Base-by-base conservation (phyloP, 495 filamentous ascomycete species). In the Wilcoxina mikolae region DNA sequence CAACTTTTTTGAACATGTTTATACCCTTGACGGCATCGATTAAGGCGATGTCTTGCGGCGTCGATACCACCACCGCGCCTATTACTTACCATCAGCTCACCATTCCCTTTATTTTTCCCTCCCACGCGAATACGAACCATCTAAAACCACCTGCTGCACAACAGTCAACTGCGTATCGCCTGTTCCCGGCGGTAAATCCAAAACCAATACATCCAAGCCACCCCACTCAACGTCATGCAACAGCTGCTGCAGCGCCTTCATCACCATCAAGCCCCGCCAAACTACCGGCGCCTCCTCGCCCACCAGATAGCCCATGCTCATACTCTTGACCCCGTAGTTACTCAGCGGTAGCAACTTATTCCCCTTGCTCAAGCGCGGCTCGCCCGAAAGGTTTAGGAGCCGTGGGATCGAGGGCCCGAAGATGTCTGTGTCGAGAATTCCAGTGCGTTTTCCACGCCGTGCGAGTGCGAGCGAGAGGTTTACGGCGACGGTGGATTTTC, bases 251-350 rank as follows among this genome's bases (percentile, higher is more conserved):
- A 99, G 72, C 0, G 93, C 91, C 69, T 99, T 99, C 73, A 90
- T 89, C 17, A 96, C 84, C 88, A 99, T 96, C 18, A 94, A 75
- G 0, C 91, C 91, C 29, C 91, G 80, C 91, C 93, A 99, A 33
- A 86, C 85, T n/a, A 99, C 82, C 3, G 91, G 84, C 0, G 78
- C 78, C 31, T 79, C 76, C 61, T 84, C 81, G 55, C 78, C 77
- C 12, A 93, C 78, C 10, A 96, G 77, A 61, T 95, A 96, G 44
- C 93, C 93, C 83, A 99, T 95, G 2, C 87, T 94, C 91, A 96
- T 96, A 38, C 84, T 89, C 68, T 93, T 90, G 55, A 99, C 76
- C 52, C 90, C 93, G 71, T 95, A 96, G 65, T 91, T 94, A n/a
- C 82, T 84, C 23, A 96, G 69, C 0, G 93, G 93, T 22, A 96